Conservation (phyloP, 352 stramenopile species). For the Aphanomyces stellatus region DNA sequence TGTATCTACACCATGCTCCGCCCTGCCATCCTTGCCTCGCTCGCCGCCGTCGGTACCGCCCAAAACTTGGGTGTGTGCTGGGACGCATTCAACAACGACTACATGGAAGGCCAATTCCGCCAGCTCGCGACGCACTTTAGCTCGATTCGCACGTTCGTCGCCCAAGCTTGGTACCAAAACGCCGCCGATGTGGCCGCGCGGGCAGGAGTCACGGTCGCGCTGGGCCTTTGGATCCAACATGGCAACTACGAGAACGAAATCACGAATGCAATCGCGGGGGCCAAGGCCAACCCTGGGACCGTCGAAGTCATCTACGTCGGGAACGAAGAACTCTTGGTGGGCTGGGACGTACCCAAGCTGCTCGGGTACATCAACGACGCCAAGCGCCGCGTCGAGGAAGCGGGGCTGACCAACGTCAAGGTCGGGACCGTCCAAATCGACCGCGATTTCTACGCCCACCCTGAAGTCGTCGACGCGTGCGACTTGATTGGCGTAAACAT, state of each 20-base stretch:
- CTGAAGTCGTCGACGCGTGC: constrained; percentile 23
- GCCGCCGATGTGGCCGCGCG: constrained; percentile 5
- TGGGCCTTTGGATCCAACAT: constrained; percentile 29
- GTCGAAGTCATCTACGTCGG: constrained; percentile 32
- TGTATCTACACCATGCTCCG: too few species aligned
- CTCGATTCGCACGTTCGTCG: background rate
- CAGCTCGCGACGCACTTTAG: background rate
- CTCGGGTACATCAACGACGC: constrained; percentile 26
- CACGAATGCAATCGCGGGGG: constrained; percentile 24
- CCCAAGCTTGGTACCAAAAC: constrained; percentile 1
- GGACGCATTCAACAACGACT: background rate
- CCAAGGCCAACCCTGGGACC: constrained; percentile 23
- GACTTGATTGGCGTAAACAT: constrained; percentile 54
- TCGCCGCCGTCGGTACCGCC: too few species aligned
- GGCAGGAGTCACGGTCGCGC: constrained; percentile 19
- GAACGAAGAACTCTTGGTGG: constrained; percentile 36
- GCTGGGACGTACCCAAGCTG: constrained; percentile 25
- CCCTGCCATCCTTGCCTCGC: too few species aligned
- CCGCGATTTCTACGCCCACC: constrained; percentile 29
- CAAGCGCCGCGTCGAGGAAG: constrained; percentile 25
- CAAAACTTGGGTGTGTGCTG: background rate
- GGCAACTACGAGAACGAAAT: constrained; percentile 27
- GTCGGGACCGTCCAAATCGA: constrained; percentile 51
- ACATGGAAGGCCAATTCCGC: background rate
- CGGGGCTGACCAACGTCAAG: constrained; percentile 17